phyloP scores from a whole-genome alignment of 225 moss, liverwort and hornwort genomes.

The Takakia lepidozioides region DNA sequence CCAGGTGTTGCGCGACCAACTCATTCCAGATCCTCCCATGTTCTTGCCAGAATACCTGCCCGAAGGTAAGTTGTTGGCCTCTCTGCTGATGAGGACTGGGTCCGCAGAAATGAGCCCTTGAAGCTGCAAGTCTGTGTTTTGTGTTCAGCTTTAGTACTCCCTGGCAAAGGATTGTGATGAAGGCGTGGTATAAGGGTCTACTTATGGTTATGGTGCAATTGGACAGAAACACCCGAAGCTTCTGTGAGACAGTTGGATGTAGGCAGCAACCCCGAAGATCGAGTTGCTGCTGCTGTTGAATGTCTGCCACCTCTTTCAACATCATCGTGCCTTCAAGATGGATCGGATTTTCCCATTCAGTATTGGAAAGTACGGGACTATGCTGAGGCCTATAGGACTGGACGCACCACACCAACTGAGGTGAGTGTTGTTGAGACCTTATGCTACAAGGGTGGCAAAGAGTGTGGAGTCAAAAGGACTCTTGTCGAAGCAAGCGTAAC shows the following conservation, averaged over 20 bases:
- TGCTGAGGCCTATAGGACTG: slow-evolving; percentile 65
- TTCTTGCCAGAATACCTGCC: slow-evolving; percentile 73
- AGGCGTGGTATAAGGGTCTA: too few species aligned
- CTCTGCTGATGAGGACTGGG: too few species aligned
- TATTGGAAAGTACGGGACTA: slow-evolving; percentile 93
- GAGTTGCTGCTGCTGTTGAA: slow-evolving; percentile 54
- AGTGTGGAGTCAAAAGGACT: too few species aligned
- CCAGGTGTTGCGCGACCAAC: slow-evolving; percentile 45
- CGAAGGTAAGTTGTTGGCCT: slow-evolving; percentile 81
- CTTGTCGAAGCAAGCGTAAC: too few species aligned
- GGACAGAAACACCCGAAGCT: slow-evolving; percentile 56
- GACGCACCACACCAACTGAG: slow-evolving; percentile 75
- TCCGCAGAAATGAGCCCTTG: too few species aligned
- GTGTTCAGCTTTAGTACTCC: neutral
- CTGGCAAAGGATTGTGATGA: neutral
- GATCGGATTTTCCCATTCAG: slow-evolving; percentile 34
- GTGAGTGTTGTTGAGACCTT: too few species aligned
- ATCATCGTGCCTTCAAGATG: slow-evolving; percentile 23
- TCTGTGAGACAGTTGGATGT: slow-evolving; percentile 48
- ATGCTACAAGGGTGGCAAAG: too few species aligned
- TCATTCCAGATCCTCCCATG: slow-evolving; percentile 83
- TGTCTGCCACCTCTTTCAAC: slow-evolving; percentile 36
- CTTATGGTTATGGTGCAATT: neutral
- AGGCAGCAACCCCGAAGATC: slow-evolving; percentile 34
- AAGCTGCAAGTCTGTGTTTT: neutral